These are phyloP conservation scores for Moesziomyces globuligerus DNA, from an alignment of 1,284 basidiomycete species.

Conservation along the genomic window DNA sequence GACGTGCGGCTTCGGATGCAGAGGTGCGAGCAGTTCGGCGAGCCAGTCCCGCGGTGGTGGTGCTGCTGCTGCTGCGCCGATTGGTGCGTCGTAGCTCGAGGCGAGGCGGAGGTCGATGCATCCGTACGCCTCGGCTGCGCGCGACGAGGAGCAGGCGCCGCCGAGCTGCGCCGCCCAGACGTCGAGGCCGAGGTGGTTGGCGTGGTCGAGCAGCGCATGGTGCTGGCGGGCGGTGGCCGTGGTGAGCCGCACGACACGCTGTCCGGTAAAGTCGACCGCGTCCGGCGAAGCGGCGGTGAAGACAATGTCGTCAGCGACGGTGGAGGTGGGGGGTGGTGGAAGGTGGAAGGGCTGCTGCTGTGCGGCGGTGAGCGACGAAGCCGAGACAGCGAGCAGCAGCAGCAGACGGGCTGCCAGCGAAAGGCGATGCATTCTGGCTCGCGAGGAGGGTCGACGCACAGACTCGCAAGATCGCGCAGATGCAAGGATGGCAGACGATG, in stretches of 20 bases:
- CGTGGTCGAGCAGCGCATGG: constrained; percentile 10
- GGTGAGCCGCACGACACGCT: constrained; percentile 34
- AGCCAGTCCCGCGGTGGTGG: constrained; percentile 1
- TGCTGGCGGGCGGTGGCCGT: constrained; percentile 10
- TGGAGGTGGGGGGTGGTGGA: constrained; percentile 7
- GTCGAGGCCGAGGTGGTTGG: constrained; percentile 15
- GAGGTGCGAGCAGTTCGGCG: constrained; percentile 1
- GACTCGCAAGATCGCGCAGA: too few species aligned
- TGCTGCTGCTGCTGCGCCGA: too few species aligned
- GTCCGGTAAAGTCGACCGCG: constrained; percentile 16
- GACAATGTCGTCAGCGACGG: too few species aligned
- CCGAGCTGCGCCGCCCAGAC: constrained; percentile 30
- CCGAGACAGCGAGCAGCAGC: constrained; percentile 5
- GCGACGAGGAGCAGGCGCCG: constrained; percentile 7
- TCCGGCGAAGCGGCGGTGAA: background rate
- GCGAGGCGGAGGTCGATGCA: constrained; percentile 35
- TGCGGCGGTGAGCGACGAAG: background rate
- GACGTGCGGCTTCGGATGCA: background rate
- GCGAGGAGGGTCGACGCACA: background rate
- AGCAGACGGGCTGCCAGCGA: constrained; percentile 15
- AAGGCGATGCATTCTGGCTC: constrained; percentile 24
- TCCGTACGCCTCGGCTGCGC: constrained; percentile 6
- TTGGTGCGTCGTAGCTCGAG: constrained; percentile 2
- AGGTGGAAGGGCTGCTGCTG: constrained; percentile 18
- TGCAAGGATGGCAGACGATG: too few species aligned